Evolutionary conservation across 257 asterid species (phyloP), one percentile per base, ranked within the genome.

Genomic region (Solanum piurae): DNA sequence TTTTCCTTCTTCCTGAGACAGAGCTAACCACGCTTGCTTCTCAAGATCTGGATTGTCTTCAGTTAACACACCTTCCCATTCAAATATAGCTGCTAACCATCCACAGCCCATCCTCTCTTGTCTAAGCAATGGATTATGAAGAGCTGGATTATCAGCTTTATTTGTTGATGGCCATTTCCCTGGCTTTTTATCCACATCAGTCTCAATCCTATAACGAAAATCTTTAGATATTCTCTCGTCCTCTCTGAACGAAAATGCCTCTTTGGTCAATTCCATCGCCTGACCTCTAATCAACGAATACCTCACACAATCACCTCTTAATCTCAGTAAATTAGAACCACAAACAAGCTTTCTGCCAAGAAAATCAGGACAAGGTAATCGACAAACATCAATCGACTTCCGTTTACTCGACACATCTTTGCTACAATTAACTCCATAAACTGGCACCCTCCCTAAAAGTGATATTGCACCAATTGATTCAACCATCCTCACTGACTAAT

Each of bases 71-170:
- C 99, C 98, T 87, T 97, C 99, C 98, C 98, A 97, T 88, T 97
- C 99, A 76, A 97, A 97, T 88, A 97, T 92, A 79, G 95, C 99
- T 73, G 97, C 98, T 86, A 97, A 89, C 99, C 99, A 97, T 36
- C 99, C 98, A 86, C 97, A 92, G 38, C 99, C 98, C 98, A 97
- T 95, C 85, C 98, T 92, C 85, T 95, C 98, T 68, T 94, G 99
- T 5, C 99, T 91, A 91, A 97, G 96, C 91, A 97, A 88, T 4
- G 99, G 99, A 84, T 97, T 97, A 38, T 91, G 94, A 79, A 97
- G 98, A 0, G 93, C 89, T 12, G 99, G 97, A 74, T 92, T 94
- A 86, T 96, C 99, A 0, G 98, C 98, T 91, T 91, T 96, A 84
- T 97, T 96, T 88, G 90, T 91, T 6, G 99, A 98, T 25, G 99